Base-by-base conservation (phyloP, 176 grass and related monocot genomes). In the Rhynchospora breviuscula region DNA sequence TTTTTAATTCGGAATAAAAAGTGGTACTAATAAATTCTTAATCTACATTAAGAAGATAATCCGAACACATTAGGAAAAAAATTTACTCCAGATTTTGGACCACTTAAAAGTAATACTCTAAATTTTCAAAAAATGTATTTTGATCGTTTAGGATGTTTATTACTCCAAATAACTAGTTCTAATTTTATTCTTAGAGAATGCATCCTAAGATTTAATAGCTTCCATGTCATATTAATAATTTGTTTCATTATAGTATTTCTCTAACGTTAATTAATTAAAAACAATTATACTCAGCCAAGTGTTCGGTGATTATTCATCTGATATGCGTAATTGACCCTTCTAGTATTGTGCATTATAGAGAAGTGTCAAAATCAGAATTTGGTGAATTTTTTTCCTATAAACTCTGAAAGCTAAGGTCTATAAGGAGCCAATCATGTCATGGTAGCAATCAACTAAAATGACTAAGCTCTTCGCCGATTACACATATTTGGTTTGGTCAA, bases 371-470 rank as follows among this genome's bases (percentile, higher is more conserved):
- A 75, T 75, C 47, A 75, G 14, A 18, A 26, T 52, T 75, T 75
- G 7, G 47, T 2, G 5, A 67, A 33, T 67, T 64, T 67, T 11
- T 53, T 52, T 7, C 13, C 14, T 19, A 53, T 15, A 25, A 15
- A 26, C 45, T 53, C 8, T 47, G n/a, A 71, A 71, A 47, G 18
- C 10, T n/a, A 44, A 21, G 43, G 17, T 71, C 67, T 2, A 21
- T 46, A 10, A 71, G 19, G 11, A 21, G 40, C 67, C 40, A 71
- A 71, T 47, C 43, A 71, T 71, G 33, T 47, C 40, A 71, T 47
- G 40, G 43, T 48, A 75, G 19, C 71, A 74, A 51, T 74, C 48
- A 73, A 53, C 71, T 78, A 54, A 78, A 78, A 78, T 31, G 73
- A 77, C 49, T 56, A 17, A 78, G 14, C 48, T 56, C 21, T 21